Base-by-base conservation (phyloP, 1,284 basidiomycete genomes). In the Papiliotrema fonsecae region DNA sequence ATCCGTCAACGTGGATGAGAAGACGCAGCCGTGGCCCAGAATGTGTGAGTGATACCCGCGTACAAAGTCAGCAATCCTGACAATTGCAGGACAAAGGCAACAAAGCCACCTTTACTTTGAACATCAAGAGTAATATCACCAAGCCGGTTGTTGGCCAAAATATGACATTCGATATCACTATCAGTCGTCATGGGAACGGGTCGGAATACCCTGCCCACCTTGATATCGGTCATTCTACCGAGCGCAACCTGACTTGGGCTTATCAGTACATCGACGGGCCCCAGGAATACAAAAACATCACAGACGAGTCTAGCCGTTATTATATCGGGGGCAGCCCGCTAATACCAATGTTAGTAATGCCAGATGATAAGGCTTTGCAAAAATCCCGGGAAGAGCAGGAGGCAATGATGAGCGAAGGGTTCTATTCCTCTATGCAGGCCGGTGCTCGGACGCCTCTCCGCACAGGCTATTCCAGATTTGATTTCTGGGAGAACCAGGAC, bases 121-220 rank as follows among this genome's bases (percentile, higher is more conserved):
- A 10, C 3, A 21, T 43, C 41, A 31, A 26, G 16, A 32, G 27
- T 6, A 41, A 25, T 28, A 41, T 47, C 31, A 50, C 27, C 11
- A 18, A 45, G 18, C 45, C 37, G 3, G 38, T 39, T 21, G 4
- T 30, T 47, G 44, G 47, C 16, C 39, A 51, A 25, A 54, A 53
- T 16, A 36, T 55, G 27, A 55, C 55, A 0, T 35, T 64, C 16
- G 32, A 57, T 30, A 28, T 60, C 16, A 51, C 42, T 4, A 27
- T 64, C 16, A 45, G 36, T 3, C 54, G 57, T 22, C 38, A 42
- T 1, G 62, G 62, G 1, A 64, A 61, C 37, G 56, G 58, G 19
- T 40, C 51, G 7, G 59, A 61, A 44, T 51, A 54, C 32, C 61
- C 61, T 7, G 24, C 45, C 7, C 46, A 24, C 45, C 24, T 60